A percentile compares a stretch with the other conserved stretches of the same genome.
Evolutionary conservation across 768 basidiomycete genomes (phyloP).

Genomic region (Trametes punicea): DNA sequence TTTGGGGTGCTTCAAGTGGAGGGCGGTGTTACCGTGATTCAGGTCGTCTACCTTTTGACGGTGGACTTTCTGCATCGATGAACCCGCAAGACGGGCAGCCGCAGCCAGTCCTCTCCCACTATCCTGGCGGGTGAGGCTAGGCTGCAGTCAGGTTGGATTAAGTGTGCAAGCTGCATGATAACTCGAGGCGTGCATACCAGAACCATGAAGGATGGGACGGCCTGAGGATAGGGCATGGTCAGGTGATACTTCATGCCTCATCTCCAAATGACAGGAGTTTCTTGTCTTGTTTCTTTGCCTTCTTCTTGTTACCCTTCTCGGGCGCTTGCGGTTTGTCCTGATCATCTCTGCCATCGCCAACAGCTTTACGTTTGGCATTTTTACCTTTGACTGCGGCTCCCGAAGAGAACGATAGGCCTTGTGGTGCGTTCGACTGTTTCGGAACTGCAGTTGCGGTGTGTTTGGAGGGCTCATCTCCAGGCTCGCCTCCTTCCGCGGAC

Average conservation of each 20-base stretch:
- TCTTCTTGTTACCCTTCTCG: conserved; percentile 45
- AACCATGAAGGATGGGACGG: too few relatives aligned
- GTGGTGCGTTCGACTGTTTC: conserved; percentile 16
- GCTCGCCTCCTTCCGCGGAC: not conserved
- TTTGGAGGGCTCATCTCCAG: not conserved
- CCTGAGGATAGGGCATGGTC: too few relatives aligned
- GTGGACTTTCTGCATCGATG: too few relatives aligned
- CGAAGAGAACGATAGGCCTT: conserved; percentile 40
- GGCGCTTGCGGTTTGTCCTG: conserved; percentile 23
- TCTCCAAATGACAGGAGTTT: conserved; percentile 56
- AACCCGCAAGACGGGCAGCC: too few relatives aligned
- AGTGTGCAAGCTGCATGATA: too few relatives aligned
- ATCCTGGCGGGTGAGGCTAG: too few relatives aligned
- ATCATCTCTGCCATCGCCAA: conserved; percentile 32
- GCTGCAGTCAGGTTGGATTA: too few relatives aligned
- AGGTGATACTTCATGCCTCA: conserved; percentile 27
- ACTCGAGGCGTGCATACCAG: too few relatives aligned
- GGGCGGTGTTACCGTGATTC: too few relatives aligned
- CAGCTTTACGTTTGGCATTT: conserved; percentile 33
- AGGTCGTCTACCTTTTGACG: too few relatives aligned
- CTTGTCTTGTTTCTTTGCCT: conserved; percentile 46
- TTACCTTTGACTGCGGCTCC: conserved; percentile 21
- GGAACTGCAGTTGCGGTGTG: conserved; percentile 3
- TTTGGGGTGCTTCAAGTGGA: too few relatives aligned
- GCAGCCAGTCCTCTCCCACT: too few relatives aligned